These are phyloP conservation scores for Microbotryum silenes-acaulis DNA, from an alignment of 1,284 basidiomycete species.

Conservation along the genomic window DNA sequence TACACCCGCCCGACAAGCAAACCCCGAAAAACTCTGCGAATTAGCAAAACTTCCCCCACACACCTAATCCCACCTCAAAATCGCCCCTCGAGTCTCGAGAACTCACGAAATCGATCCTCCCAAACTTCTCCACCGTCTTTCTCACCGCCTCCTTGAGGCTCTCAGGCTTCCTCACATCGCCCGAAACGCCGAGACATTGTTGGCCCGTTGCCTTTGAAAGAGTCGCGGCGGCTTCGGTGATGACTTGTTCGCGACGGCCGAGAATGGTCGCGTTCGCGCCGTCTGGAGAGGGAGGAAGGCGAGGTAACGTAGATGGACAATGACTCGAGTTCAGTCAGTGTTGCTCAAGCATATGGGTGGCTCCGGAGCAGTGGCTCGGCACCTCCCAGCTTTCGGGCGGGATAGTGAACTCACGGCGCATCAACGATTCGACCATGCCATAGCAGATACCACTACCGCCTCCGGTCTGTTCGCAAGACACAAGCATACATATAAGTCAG, in stretches of 20 bases:
- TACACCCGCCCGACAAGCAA: too few species aligned
- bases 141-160: conserved; percentile 68
- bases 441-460: conserved; percentile 59
- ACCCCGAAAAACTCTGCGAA: too few species aligned
- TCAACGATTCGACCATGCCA: conserved; percentile 75
- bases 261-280: conserved; percentile 35
- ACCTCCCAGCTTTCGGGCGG: conserved; percentile 37
- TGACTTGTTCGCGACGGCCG: conserved; percentile 55
- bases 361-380: conserved; percentile 7
- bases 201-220: conserved; percentile 62
- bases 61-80: too few species aligned
- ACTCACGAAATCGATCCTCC: conserved; percentile 73
- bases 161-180: conserved; percentile 73
- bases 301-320: too few species aligned
- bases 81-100: too few species aligned
- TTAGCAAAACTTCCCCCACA: too few species aligned
- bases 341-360: background rate
- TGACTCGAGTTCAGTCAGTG: background rate
- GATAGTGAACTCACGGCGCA: conserved; percentile 55
- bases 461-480: conserved; percentile 12
- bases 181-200: conserved; percentile 64
- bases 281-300: conserved; percentile 39
- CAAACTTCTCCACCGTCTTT: conserved; percentile 66
- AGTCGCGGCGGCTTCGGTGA: conserved; percentile 61
- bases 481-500: conserved; percentile 46